Conservation (phyloP, 345 rosid species). For the Excoecaria cochinchinensis region DNA sequence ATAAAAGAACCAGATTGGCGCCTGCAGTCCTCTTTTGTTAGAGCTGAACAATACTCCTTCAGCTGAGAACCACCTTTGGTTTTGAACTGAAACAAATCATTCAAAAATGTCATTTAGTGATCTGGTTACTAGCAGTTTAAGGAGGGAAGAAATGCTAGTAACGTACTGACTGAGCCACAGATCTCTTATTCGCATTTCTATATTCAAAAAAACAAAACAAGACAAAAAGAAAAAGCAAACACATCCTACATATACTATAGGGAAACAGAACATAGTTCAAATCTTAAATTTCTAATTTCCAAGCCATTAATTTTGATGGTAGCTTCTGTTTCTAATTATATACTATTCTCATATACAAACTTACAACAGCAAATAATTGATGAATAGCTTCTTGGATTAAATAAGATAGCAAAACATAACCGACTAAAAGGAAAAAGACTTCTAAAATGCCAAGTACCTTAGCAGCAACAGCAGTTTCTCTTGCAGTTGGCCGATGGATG, state of each 20-base stretch:
- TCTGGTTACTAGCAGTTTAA: not conserved
- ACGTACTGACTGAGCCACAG: too few species aligned
- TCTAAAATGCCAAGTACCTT: conserved; percentile 46
- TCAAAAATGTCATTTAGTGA: conserved; percentile 11
- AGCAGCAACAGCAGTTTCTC: conserved; percentile 90
- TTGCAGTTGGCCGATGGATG: conserved; percentile 90
- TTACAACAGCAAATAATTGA: not conserved
- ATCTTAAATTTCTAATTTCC: not conserved
- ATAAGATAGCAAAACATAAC: conserved; percentile 1
- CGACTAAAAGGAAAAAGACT: not conserved
- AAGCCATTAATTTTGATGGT: not conserved
- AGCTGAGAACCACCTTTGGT: conserved; percentile 98
- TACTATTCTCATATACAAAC: not conserved
- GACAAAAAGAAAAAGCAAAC: not conserved
- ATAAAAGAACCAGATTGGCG: conserved; percentile 74
- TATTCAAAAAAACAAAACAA: not conserved
- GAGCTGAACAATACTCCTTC: conserved; percentile 86
- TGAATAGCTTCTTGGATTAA: not conserved
- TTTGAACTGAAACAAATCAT: conserved; percentile 62
- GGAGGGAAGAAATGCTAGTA: not conserved
- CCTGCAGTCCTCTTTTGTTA: conserved; percentile 95
- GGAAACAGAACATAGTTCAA: not conserved
- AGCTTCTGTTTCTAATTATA: not conserved
- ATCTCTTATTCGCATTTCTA: not conserved
- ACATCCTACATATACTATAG: not conserved